Evolutionary conservation across 208 protist genomes (phyloP), one percentile per base, ranked within the genome.

Genomic region (Porcisia hertigi): DNA sequence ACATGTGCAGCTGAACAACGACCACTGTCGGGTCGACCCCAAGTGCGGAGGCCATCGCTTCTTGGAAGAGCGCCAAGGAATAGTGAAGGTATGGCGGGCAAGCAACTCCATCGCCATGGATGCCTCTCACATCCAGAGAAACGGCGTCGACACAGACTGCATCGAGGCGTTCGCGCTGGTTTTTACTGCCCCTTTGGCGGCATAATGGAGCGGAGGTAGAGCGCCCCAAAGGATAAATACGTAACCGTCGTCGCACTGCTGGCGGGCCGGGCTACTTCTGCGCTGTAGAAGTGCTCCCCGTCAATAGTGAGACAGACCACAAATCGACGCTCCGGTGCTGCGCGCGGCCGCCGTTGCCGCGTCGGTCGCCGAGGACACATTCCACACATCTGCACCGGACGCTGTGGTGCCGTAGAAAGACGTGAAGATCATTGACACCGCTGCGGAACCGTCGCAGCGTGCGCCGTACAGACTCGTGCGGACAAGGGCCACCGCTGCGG

Each of bases 231-330:
- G 30, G 62, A 72, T 14, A 81, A 8, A 16, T 54, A 43, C 9
- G 52, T 39, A 18, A 66, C 75, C 7, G 53, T 59, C 14, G 49
- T 47, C 2, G 39, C 66, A 49, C 49, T 71, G 76, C 58, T 71
- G 41, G 69, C 71, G 4, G 62, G 63, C 2, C 77, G 77, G 25
- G 77, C 70, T 36, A 81, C 57, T 72, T 92, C 91, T 59, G 91
- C 79, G 80, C 86, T 92, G 76, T 88, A 90, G 71, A 91, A 95
- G 57, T 86, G 79, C 55, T 49, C n/a, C 34, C 91, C 91, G 57
- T 95, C 91, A 14, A 88, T 53, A 45, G 81, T 89, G 4, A 88
- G 67, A 62, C 91, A 95, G 5, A 88, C 80, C 20, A 95, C 66
- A 12, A 12, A 90, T 63, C 2, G 85, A 86, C 75, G 85, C 82